Percentiles rank a stretch among this genome's conserved stretches.
These are phyloP conservation scores for Teunomyces barrocoloradensis DNA, from an alignment of 805 yeast species.

Conservation along the genomic window DNA sequence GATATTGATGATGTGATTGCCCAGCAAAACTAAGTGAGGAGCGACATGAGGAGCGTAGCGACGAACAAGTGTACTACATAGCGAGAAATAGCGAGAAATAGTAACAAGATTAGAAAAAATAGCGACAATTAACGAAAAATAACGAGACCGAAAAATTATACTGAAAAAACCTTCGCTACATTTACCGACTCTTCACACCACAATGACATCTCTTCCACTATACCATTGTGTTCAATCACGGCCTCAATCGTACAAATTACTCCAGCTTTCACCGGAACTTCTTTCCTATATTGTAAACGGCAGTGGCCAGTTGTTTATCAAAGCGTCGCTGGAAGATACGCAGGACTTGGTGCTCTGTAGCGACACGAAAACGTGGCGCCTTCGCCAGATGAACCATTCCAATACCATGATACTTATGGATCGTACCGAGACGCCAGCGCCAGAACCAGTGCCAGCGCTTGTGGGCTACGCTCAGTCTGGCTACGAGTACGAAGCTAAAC, in stretches of 20 bases:
- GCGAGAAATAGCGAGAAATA: no score
- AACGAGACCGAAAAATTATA: no score
- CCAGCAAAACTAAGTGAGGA: conserved; percentile 52
- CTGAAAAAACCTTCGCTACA: no score
- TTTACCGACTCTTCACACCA: no score
- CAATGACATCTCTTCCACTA: not conserved
- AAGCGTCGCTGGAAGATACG: conserved; percentile 25
- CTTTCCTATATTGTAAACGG: conserved; percentile 30
- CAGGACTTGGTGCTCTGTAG: conserved; percentile 59
- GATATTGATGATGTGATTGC: conserved; percentile 70
- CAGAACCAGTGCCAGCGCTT: conserved; percentile 13
- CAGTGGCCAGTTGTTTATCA: conserved; percentile 31
- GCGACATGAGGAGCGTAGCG: no score
- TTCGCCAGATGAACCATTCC: conserved; percentile 83
- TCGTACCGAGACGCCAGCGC: conserved; percentile 8
- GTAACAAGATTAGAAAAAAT: no score
- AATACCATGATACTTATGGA: conserved; percentile 66
- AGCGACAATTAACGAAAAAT: no score
- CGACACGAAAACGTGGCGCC: conserved; percentile 51
- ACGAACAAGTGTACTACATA: not conserved
- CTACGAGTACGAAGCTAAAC: conserved; percentile 34
- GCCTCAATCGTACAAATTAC: conserved; percentile 41
- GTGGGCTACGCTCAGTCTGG: conserved; percentile 28
- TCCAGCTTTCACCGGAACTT: conserved; percentile 54
- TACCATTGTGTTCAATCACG: conserved; percentile 18